Percentiles rank a stretch among this genome's conserved stretches.
These are phyloP conservation scores for Cylindrotheca closterium DNA, from an alignment of 108 stramenopile species.

Conservation along the genomic window DNA sequence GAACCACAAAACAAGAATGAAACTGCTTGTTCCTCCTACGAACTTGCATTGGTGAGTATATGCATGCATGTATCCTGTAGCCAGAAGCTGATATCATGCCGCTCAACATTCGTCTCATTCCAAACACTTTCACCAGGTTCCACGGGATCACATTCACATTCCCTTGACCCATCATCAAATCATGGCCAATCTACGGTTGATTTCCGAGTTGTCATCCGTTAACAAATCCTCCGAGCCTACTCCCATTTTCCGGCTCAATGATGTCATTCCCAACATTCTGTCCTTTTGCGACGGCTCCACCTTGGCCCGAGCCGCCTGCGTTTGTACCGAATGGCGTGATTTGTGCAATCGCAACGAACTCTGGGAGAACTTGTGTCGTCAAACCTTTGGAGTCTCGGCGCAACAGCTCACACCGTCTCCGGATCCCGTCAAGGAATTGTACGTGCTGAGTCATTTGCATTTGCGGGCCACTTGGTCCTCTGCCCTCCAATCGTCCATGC, in stretches of 20 bases:
- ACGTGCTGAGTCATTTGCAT: conserved; percentile 37
- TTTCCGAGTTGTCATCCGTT: too few relatives aligned
- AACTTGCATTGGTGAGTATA: not conserved
- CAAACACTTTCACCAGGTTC: too few relatives aligned
- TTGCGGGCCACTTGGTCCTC: conserved; percentile 29
- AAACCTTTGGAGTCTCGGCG: conserved; percentile 40
- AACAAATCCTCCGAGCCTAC: too few relatives aligned
- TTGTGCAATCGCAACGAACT: conserved; percentile 1
- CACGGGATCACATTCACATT: too few relatives aligned
- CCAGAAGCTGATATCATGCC: too few relatives aligned
- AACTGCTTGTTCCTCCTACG: too few relatives aligned
- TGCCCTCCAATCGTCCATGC: not conserved
- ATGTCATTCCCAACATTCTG: conserved; percentile 44
- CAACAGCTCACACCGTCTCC: conserved; percentile 36
- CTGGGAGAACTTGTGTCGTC: conserved; percentile 45
- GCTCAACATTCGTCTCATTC: too few relatives aligned
- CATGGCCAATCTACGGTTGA: too few relatives aligned
- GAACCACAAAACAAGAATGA: too few relatives aligned
- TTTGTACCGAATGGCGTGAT: conserved; percentile 40
- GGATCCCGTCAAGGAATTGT: conserved; percentile 46
- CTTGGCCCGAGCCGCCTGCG: conserved; percentile 34
- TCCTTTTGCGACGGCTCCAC: conserved; percentile 45
- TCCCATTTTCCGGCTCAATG: too few relatives aligned
- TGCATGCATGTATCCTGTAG: too few relatives aligned
- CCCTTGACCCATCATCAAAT: too few relatives aligned